Percentiles rank a stretch among this genome's conserved stretches.
These are phyloP conservation scores for Scutellaria galericulata DNA, from an alignment of 257 asterid genomes.

Conservation along the genomic window DNA sequence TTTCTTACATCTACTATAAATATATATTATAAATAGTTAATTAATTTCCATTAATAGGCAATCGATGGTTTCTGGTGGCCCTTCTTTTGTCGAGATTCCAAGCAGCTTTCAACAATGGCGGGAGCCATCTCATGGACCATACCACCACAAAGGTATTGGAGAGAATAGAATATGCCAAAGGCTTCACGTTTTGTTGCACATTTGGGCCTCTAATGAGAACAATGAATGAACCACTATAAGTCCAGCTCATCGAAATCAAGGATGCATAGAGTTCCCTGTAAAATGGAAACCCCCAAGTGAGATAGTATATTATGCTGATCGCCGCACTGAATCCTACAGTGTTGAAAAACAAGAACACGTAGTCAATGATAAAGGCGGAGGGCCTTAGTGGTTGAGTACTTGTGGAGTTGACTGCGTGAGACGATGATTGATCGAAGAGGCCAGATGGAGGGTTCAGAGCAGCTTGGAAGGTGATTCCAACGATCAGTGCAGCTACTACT, in stretches of 20 bases:
- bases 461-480: conserved; percentile 11
- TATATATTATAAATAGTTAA: not conserved
- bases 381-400: no score
- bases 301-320: conserved; percentile 7
- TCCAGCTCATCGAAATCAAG: not conserved
- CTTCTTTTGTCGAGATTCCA: not conserved
- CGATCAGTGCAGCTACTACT: conserved; percentile 11
- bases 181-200: not conserved
- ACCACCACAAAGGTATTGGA: not conserved
- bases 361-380: not conserved
- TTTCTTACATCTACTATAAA: no score
- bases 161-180: not conserved
- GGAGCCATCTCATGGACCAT: not conserved
- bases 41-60: not conserved
- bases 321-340: not conserved
- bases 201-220: not conserved
- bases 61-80: not conserved
- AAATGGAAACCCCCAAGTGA: conserved; percentile 11
- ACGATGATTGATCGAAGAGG: not conserved
- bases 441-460: conserved; percentile 16
- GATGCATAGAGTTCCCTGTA: not conserved
- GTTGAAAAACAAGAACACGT: not conserved
- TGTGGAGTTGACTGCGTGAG: not conserved
- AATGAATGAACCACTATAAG: not conserved
- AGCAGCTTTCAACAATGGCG: not conserved